phyloP scores from a whole-genome alignment of 2,329 filamentous ascomycete species.

The Helicocarpus griseus region DNA sequence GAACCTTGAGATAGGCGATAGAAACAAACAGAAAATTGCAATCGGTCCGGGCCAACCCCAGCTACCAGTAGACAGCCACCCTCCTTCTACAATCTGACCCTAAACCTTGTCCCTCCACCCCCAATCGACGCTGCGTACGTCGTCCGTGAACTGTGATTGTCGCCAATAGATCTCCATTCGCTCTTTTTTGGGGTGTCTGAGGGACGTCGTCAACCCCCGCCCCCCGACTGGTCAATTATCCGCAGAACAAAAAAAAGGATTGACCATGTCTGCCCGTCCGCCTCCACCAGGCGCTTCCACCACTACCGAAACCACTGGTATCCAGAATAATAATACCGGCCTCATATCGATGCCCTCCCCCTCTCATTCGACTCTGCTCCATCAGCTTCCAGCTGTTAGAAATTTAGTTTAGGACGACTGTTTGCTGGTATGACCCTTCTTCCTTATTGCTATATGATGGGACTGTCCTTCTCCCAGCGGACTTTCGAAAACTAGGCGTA shows the following conservation, averaged over 20 bases:
- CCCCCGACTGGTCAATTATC: not conserved
- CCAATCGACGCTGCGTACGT: not conserved
- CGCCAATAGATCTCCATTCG: conserved; percentile 1
- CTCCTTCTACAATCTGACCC: too few relatives aligned
- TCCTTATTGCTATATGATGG: too few relatives aligned
- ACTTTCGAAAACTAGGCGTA: not conserved
- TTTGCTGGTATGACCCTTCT: too few relatives aligned
- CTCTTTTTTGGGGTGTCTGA: not conserved
- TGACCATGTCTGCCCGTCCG: conserved; percentile 6
- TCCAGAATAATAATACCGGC: not conserved
- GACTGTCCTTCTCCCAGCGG: too few relatives aligned
- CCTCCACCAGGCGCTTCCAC: conserved; percentile 13
- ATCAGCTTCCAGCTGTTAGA: too few relatives aligned
- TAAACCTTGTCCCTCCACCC: not conserved
- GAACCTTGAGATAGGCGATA: too few relatives aligned
- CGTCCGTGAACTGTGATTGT: not conserved
- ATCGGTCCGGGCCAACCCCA: too few relatives aligned
- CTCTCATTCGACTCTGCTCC: conserved; percentile 5
- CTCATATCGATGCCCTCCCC: conserved; percentile 3
- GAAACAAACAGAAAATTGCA: too few relatives aligned
- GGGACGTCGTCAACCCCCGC: not conserved
- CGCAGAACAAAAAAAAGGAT: not conserved
- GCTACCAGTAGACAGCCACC: too few relatives aligned
- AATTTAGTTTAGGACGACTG: too few relatives aligned
- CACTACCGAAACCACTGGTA: too few relatives aligned